Evolutionary conservation across 2,329 filamentous ascomycete species (phyloP), one percentile per base, ranked within the genome.

Genomic region (Leptodontidium sp.): DNA sequence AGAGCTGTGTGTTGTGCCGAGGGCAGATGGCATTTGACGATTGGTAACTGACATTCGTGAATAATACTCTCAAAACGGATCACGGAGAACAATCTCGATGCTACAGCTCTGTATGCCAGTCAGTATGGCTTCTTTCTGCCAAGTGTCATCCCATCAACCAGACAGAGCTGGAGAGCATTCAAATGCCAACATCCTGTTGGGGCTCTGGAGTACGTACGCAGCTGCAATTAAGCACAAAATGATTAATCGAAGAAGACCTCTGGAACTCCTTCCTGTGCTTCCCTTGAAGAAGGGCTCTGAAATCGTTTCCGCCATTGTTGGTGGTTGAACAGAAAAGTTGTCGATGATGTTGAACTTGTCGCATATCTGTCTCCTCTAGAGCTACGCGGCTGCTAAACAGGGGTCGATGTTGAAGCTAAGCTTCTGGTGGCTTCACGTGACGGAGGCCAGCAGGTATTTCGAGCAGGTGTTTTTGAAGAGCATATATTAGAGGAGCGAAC

Each of bases 61-160:
- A 99, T 99, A 79, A 99, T 99, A 84, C 93, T 97, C 84, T 99
- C 96, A 80, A 99, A 99, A 75, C 93, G 93, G 95, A 77, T 14
- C 38, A 65, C 62, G 29, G 47, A 53, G 43, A 65, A 65, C 35
- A 65, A 57, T 29, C 62, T 52, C 24, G 62, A 65, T 4, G 62
- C 50, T 21, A 65, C 62, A 14, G 62, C 62, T 57, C 62, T 65
- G 26, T 38, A 40, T 21, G 21, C 17, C 15, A 43, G 14, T 43
- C 15, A 53, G 57, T 50, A 53, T 43, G 29, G 15, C 21, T 59
- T 26, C 40, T 29, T 64, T 43, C 24, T 53, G 29, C 21, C 29
- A 43, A n/a, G 11, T 40, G n/a, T 26, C 49, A 14, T 29, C 32
- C 32, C 45, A 21, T 55, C 32, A n/a, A 55, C 17, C n/a, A 61